A percentile compares a stretch with the other conserved stretches of the same genome.
Evolutionary conservation across 179 eudicot genomes (phyloP).

Genomic region (Gypsophila paniculata): DNA sequence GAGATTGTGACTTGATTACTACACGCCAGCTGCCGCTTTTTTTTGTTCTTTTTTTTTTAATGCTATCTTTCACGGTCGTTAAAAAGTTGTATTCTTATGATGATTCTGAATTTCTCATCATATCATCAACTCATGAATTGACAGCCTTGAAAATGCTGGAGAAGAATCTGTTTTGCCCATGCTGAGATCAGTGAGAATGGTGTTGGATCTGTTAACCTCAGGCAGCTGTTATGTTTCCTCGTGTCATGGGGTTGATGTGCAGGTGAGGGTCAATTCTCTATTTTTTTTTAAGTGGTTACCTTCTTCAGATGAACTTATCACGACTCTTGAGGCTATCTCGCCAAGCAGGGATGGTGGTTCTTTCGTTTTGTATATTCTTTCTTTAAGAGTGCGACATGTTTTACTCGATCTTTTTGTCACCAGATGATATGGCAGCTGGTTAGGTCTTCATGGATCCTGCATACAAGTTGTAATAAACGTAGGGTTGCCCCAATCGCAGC

Average conservation of each 20-base stretch:
- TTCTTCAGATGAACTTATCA: neutral
- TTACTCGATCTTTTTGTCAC: constrained; percentile 12
- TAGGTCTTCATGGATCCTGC: constrained; percentile 81
- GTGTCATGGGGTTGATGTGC: constrained; percentile 44
- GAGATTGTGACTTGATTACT: constrained; percentile 6
- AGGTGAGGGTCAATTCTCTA: constrained; percentile 35
- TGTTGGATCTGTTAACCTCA: constrained; percentile 58
- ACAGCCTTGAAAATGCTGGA: constrained; percentile 95
- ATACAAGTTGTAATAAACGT: constrained; percentile 83
- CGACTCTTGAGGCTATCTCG: neutral
- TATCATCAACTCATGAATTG: constrained; percentile 22
- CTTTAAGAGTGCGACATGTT: neutral
- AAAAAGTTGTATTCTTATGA: neutral
- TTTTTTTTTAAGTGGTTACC: neutral
- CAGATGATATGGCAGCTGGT: constrained; percentile 97
- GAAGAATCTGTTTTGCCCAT: constrained; percentile 79
- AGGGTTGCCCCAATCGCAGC: constrained; percentile 98
- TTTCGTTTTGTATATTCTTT: neutral
- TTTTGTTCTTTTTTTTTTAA: no score
- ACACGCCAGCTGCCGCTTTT: neutral
- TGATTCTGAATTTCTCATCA: constrained; percentile 14
- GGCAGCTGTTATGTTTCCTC: constrained; percentile 40
- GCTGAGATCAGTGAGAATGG: constrained; percentile 76
- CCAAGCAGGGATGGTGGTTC: constrained; percentile 2
- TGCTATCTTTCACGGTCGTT: no score